These are phyloP conservation scores for Chlorella sp. DNA, from an alignment of 139 green algal genomes.

Conservation along the genomic window DNA sequence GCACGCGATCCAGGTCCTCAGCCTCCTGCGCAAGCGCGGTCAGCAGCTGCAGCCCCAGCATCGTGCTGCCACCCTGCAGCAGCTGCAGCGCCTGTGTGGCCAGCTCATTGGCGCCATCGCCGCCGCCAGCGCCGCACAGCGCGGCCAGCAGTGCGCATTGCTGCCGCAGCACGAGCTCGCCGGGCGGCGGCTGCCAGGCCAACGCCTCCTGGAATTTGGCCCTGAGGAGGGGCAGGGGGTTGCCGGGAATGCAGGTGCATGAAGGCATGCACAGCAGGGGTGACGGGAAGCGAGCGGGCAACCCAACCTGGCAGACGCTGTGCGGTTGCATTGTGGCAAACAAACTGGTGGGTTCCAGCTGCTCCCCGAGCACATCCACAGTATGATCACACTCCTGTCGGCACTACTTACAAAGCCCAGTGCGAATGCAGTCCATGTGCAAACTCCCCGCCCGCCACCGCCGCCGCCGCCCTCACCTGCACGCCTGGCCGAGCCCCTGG, in stretches of 20 bases:
- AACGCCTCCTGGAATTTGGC: slow-evolving; percentile 36
- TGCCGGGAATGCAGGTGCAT: neutral
- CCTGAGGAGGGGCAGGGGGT: neutral
- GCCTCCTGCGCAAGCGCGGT: slow-evolving; percentile 54
- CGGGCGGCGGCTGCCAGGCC: slow-evolving; percentile 2
- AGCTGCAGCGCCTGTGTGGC: slow-evolving; percentile 24
- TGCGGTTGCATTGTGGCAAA: too few species aligned
- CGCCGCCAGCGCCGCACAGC: slow-evolving; percentile 1
- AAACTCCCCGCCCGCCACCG: too few species aligned
- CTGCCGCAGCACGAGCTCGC: slow-evolving; percentile 39
- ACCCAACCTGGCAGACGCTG: too few species aligned
- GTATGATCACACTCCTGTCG: too few species aligned
- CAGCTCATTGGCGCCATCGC: slow-evolving; percentile 17
- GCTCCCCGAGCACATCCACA: too few species aligned
- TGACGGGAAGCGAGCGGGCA: neutral
- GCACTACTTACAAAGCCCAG: too few species aligned
- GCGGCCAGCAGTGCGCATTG: slow-evolving; percentile 35
- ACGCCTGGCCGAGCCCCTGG: slow-evolving; percentile 25
- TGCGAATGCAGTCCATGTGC: too few species aligned
- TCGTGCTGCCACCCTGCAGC: neutral
- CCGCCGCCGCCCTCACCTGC: slow-evolving; percentile 1
- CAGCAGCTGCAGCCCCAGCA: slow-evolving; percentile 48
- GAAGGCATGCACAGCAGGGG: neutral
- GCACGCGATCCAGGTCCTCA: slow-evolving; percentile 42
- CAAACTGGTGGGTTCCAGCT: too few species aligned